Evolutionary conservation across 2,329 filamentous ascomycete genomes (phyloP).

Genomic region (Talaromyces islandicus): DNA sequence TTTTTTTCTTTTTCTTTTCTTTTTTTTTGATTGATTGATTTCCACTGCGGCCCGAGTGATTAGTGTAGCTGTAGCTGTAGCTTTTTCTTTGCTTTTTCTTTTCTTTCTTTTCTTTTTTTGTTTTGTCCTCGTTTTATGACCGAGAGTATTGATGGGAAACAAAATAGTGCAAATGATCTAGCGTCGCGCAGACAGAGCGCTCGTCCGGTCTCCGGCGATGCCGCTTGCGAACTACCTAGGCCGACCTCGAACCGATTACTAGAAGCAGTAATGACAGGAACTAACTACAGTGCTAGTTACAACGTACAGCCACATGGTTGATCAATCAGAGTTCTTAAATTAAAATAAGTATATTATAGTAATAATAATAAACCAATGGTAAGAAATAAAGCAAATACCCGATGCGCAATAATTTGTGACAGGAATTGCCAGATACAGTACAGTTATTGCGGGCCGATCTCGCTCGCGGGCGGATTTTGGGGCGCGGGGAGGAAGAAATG

Average conservation of each 20-base stretch:
- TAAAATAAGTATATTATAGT: too few relatives aligned
- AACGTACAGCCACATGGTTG: neutral
- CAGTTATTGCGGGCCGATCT: too few relatives aligned
- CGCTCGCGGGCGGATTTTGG: neutral
- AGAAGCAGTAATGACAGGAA: neutral
- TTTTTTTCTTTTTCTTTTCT: too few relatives aligned
- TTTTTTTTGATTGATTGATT: too few relatives aligned
- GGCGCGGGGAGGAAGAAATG: neutral
- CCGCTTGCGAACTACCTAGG: neutral
- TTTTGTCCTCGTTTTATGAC: too few relatives aligned
- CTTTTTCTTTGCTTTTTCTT: too few relatives aligned
- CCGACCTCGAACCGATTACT: neutral
- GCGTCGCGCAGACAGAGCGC: neutral
- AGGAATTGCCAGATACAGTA: too few relatives aligned
- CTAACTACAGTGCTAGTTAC: neutral
- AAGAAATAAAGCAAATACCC: neutral
- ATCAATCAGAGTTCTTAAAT: neutral
- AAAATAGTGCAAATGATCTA: neutral
- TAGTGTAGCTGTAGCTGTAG: too few relatives aligned
- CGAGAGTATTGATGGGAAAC: too few relatives aligned
- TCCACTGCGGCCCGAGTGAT: neutral
- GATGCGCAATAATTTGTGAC: neutral
- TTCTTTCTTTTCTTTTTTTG: too few relatives aligned
- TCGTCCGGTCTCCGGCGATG: neutral
- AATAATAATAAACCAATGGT: too few relatives aligned